These are phyloP conservation scores for Bipolaris bicolor DNA, from an alignment of 2,329 filamentous ascomycete genomes.

Conservation along the genomic window DNA sequence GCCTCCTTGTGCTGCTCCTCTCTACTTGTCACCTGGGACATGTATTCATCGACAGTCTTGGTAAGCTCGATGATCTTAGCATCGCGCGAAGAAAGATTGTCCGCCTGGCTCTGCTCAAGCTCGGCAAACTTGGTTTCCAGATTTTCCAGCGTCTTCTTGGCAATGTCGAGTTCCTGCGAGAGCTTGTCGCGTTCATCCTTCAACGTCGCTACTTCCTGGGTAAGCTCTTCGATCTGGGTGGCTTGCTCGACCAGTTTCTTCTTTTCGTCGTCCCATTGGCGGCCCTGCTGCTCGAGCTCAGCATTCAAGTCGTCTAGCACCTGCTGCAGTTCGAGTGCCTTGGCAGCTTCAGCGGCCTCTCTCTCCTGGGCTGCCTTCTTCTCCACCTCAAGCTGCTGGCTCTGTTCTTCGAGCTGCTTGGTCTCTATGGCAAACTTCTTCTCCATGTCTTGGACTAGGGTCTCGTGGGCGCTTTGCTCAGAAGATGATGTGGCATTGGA, in stretches of 20 bases:
- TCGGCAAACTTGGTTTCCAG: conserved; percentile 36
- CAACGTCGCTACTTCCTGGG: conserved; percentile 28
- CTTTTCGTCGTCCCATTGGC: conserved; percentile 46
- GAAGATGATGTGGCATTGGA: conserved; percentile 18
- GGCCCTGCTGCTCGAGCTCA: conserved; percentile 45
- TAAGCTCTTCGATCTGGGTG: conserved; percentile 35
- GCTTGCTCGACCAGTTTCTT: conserved; percentile 44
- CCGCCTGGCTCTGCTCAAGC: conserved; percentile 39
- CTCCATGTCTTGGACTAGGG: conserved; percentile 43
- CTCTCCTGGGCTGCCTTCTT: conserved; percentile 40
- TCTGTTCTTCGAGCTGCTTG: conserved; percentile 40
- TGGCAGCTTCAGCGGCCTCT: conserved; percentile 39
- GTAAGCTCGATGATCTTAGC: conserved; percentile 39
- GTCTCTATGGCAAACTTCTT: conserved; percentile 45
- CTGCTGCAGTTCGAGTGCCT: conserved; percentile 44
- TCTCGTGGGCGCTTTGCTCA: conserved; percentile 30
- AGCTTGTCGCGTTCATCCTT: conserved; percentile 37
- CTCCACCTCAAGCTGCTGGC: conserved; percentile 40
- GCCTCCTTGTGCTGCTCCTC: conserved; percentile 32
- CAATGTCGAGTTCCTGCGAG: conserved; percentile 27
- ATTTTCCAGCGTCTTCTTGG: conserved; percentile 33
- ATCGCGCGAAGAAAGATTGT: conserved; percentile 35
- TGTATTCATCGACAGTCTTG: conserved; percentile 33
- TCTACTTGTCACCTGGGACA: conserved; percentile 28
- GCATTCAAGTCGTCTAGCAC: conserved; percentile 44